Evolutionary conservation across 1,284 basidiomycete genomes (phyloP), one percentile per base, ranked within the genome.

Genomic region (Mycosarcoma maydis): DNA sequence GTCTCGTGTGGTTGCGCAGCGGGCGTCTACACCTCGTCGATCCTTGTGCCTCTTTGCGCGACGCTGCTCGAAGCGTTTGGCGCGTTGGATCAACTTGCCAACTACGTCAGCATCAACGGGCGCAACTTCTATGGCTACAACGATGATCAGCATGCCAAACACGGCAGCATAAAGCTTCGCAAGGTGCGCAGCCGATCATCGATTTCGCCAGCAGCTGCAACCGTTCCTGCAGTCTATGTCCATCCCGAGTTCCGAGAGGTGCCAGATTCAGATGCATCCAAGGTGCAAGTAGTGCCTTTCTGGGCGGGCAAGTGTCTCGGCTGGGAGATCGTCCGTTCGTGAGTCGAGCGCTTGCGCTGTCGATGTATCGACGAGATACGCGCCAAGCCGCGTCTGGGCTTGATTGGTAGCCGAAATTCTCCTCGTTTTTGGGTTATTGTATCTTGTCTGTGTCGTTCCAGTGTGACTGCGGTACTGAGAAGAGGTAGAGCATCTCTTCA

Each of bases 291-390:
- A 1, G 87, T 92, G 22, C 92, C 95, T 3, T 98, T 98, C 84
- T 93, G 91, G 91, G 89, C 91, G 3, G 95, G 94, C 20, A 90
- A 89, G 82, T 84, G 86, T 66, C 84, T 98, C 27, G 85, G 85
- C 16, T 98, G 94, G 95, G 87, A 89, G 83, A 89, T 97, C 72
- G 85, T 65, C 30, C 51, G 43, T 36, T 42, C 53, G 3, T 64
- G 22, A 53, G 11, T 10, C 4, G 19, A 19, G 29, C 13, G 23
- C 29, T n/a, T 22, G 4, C 16, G 8, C 16, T 37, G 6, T 13
- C 36, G 44, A 20, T 23, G 20, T 32, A 13, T 23, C 32, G 50
- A 41, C 41, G 57, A 41, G 26, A 27, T 29, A 41, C 29, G 26
- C 16, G 41, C 40, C 46, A 36, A 14, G 20, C 17, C 5, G 9